These are phyloP conservation scores for Fusarium virguliforme DNA, from an alignment of 2,329 filamentous ascomycete genomes.

Conservation along the genomic window DNA sequence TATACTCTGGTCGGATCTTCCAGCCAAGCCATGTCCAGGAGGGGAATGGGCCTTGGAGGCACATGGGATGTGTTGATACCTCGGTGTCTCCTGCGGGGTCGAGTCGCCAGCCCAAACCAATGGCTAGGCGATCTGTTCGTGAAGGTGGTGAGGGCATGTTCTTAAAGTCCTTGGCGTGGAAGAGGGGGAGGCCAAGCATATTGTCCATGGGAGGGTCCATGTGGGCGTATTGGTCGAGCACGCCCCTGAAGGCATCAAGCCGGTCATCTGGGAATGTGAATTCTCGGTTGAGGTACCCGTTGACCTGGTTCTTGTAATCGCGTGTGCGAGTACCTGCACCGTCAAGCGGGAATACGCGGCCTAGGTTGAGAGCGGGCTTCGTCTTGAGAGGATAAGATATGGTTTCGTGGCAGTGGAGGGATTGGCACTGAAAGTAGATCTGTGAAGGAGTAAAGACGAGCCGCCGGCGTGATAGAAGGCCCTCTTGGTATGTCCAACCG, in stretches of 20 bases:
- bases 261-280: conserved; percentile 51
- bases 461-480: conserved; percentile 55
- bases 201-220: conserved; percentile 51
- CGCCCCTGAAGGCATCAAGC: conserved; percentile 55
- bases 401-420: conserved; percentile 58
- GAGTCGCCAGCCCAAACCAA: conserved; percentile 57
- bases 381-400: conserved; percentile 55
- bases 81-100: conserved; percentile 46
- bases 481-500: conserved; percentile 59
- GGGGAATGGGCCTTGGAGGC: conserved; percentile 52
- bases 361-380: conserved; percentile 53
- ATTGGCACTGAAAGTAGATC: conserved; percentile 58
- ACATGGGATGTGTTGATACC: conserved; percentile 48
- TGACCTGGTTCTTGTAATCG: conserved; percentile 52
- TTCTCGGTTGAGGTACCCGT: conserved; percentile 53
- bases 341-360: conserved; percentile 53
- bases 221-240: conserved; percentile 52
- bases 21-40: conserved; percentile 61
- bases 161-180: conserved; percentile 54
- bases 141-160: conserved; percentile 47
- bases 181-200: conserved; percentile 57
- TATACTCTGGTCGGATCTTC: conserved; percentile 50
- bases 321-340: conserved; percentile 46
- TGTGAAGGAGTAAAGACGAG: conserved; percentile 59
- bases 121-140: conserved; percentile 56